Conservation (phyloP, 495 filamentous ascomycete genomes). For the Hypoxylon rickii region DNA sequence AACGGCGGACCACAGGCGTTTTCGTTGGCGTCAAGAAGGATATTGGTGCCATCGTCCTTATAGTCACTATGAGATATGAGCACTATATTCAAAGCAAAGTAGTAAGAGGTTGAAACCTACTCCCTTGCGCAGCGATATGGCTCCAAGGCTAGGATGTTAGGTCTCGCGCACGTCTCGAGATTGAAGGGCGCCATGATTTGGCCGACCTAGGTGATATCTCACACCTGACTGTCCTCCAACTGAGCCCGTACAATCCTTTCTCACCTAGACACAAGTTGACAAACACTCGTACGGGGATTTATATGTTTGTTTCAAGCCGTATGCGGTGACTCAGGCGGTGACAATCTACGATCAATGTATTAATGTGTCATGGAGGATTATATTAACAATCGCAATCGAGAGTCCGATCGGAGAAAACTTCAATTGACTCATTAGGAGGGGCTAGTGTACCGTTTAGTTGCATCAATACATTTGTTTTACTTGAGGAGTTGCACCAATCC, state of each 20-base stretch:
- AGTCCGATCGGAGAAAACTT: constrained; percentile 40
- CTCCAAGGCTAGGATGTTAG: constrained; percentile 80
- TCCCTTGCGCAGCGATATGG: constrained; percentile 86
- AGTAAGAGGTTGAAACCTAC: constrained; percentile 50
- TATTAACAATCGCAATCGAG: constrained; percentile 6
- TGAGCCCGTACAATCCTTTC: too few relatives aligned
- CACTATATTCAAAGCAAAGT: neutral
- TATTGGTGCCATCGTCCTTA: constrained; percentile 96
- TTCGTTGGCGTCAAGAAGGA: constrained; percentile 96
- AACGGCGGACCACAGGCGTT: constrained; percentile 88
- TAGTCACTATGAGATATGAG: constrained; percentile 74
- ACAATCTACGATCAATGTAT: too few relatives aligned
- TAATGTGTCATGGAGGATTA: neutral
- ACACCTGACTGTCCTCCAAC: constrained; percentile 1
- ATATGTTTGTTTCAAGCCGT: too few relatives aligned
- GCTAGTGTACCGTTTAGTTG: constrained; percentile 7
- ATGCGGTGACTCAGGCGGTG: too few relatives aligned
- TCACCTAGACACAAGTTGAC: too few relatives aligned
- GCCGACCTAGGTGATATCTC: constrained; percentile 5
- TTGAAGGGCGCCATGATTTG: constrained; percentile 63
- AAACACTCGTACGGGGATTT: too few relatives aligned
- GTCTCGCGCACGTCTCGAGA: constrained; percentile 76
- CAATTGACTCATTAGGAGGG: constrained; percentile 26
- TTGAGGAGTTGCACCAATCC: neutral
- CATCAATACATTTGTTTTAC: constrained; percentile 7